Conservation (phyloP, 106 monocot species). For the Gastrodia elata region DNA sequence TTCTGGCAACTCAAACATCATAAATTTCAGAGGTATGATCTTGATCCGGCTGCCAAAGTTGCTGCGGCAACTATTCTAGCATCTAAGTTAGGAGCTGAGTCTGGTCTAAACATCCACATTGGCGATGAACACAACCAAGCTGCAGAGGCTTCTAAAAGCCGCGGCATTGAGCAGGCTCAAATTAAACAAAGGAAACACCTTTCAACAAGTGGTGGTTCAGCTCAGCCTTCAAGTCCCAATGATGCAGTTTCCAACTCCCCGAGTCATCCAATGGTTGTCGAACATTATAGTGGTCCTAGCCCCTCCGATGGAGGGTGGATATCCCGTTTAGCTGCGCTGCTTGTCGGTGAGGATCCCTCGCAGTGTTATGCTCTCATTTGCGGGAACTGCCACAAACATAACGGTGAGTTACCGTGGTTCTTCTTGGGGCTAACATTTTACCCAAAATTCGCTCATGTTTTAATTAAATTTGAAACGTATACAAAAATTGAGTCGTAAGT, state of each 20-base stretch:
- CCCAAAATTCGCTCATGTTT: too few species aligned
- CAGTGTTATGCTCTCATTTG: slow-evolving; percentile 53
- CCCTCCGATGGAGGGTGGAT: slow-evolving; percentile 44
- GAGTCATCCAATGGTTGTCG: slow-evolving; percentile 33
- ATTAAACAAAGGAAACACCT: slow-evolving; percentile 53
- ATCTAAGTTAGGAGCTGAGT: slow-evolving; percentile 76
- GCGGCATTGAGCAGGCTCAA: slow-evolving; percentile 32
- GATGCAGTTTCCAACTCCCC: slow-evolving; percentile 9
- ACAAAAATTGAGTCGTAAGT: too few species aligned
- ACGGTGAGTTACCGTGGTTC: slow-evolving; percentile 37
- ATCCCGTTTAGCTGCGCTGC: slow-evolving; percentile 28
- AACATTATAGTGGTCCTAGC: slow-evolving; percentile 44
- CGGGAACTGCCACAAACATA: slow-evolving; percentile 55
- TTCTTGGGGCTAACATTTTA: too few species aligned
- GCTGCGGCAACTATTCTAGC: slow-evolving; percentile 90
- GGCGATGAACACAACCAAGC: slow-evolving; percentile 33
- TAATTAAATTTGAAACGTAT: too few species aligned
- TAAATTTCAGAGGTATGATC: slow-evolving; percentile 70
- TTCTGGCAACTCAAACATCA: background rate
- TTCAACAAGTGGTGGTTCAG: slow-evolving; percentile 3
- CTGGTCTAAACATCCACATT: slow-evolving; percentile 61
- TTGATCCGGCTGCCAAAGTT: slow-evolving; percentile 91
- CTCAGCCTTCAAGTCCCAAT: slow-evolving; percentile 14
- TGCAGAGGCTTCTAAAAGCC: slow-evolving; percentile 18
- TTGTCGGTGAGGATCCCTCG: slow-evolving; percentile 53